Conservation (phyloP, 2,329 filamentous ascomycete species). For the Pseudonectria buxi region DNA sequence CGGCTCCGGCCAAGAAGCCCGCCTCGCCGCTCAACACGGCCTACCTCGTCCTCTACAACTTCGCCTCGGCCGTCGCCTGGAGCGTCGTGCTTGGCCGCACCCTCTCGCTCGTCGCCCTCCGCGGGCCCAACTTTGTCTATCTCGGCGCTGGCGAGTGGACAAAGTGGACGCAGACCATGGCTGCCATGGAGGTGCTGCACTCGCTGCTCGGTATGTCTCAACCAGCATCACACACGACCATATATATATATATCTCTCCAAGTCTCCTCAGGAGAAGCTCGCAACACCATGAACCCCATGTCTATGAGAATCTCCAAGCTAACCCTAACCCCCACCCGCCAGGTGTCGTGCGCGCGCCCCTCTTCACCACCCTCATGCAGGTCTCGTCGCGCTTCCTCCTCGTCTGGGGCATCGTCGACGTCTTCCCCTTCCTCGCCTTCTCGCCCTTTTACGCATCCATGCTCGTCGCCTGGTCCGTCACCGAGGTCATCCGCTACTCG, state of each 20-base stretch:
- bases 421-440: constrained; percentile 60
- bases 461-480: constrained; percentile 81
- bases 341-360: constrained; percentile 80
- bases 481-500: constrained; percentile 87
- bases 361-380: constrained; percentile 84
- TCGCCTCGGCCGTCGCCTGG: constrained; percentile 72
- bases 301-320: background rate
- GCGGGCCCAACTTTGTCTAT: constrained; percentile 55
- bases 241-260: background rate
- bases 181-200: constrained; percentile 77
- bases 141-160: constrained; percentile 58
- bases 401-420: constrained; percentile 75
- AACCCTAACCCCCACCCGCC: background rate
- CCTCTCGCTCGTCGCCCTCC: constrained; percentile 43
- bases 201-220: constrained; percentile 59
- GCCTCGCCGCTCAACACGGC: constrained; percentile 40
- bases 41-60: constrained; percentile 86
- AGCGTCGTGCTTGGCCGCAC: constrained; percentile 66
- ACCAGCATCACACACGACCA: no score
- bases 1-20: constrained; percentile 17
- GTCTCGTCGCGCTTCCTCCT: constrained; percentile 81
- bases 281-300: no score
- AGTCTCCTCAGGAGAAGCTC: background rate
- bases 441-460: constrained; percentile 64
- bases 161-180: constrained; percentile 77